Evolutionary conservation across 345 rosid genomes (phyloP).

Genomic region (Eucalyptus rudis): DNA sequence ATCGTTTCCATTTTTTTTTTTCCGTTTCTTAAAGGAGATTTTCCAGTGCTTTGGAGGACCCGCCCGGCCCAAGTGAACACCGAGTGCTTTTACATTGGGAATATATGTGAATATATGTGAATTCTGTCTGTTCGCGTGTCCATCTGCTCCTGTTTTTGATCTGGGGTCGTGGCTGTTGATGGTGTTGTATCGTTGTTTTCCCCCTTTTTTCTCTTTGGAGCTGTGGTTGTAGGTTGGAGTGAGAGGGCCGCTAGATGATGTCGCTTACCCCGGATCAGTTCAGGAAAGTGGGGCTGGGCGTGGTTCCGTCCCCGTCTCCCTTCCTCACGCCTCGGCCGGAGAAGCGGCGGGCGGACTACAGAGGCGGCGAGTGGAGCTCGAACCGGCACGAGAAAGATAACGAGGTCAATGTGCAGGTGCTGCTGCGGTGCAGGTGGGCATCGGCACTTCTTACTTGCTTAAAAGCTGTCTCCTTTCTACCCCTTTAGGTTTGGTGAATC

Average conservation of each 20-base stretch:
- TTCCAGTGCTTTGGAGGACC: background rate
- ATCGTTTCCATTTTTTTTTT: background rate
- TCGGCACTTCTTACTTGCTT: background rate
- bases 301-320: slow-evolving; percentile 68
- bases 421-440: slow-evolving; percentile 62
- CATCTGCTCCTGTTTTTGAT: background rate
- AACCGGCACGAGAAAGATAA: slow-evolving; percentile 62
- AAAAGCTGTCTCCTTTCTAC: background rate
- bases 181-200: background rate
- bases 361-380: slow-evolving; percentile 29
- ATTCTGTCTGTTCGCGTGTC: background rate
- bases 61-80: background rate
- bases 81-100: background rate
- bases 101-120: background rate
- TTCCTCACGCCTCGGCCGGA: slow-evolving; percentile 85
- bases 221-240: background rate
- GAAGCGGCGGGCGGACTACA: slow-evolving; percentile 53
- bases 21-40: background rate
- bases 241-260: slow-evolving; percentile 9
- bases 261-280: slow-evolving; percentile 62
- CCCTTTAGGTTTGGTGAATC: background rate
- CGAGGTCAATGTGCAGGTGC: slow-evolving; percentile 85
- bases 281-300: slow-evolving; percentile 51
- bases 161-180: background rate
- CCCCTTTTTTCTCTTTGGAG: background rate